Percentiles rank a stretch among this genome's conserved stretches.
Evolutionary conservation across 495 filamentous ascomycete species (phyloP).

Genomic region (Neurospora sp.): DNA sequence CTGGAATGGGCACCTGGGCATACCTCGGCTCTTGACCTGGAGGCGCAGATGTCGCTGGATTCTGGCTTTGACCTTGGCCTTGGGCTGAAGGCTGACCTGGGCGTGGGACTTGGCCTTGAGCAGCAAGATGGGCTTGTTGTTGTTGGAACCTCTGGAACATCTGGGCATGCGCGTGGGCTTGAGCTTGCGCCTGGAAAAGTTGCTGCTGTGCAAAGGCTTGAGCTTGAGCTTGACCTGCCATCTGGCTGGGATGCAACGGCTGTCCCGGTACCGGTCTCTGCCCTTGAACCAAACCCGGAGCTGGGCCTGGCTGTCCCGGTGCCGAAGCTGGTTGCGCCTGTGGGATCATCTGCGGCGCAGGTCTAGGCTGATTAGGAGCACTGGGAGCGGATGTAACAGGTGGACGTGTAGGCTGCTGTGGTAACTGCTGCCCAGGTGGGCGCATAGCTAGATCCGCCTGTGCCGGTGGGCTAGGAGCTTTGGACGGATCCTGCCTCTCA

Average conservation of each 20-base stretch:
- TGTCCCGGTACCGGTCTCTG: background rate
- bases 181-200: background rate
- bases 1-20: slow-evolving; percentile 36
- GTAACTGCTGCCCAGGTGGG: background rate
- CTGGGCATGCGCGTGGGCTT: background rate
- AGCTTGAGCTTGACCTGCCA: background rate
- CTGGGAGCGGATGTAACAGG: background rate
- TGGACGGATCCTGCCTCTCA: background rate
- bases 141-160: background rate
- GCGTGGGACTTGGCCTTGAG: slow-evolving; percentile 1
- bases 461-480: background rate
- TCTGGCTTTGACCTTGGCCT: background rate
- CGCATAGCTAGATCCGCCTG: background rate
- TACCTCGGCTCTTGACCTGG: slow-evolving; percentile 27
- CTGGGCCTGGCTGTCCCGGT: background rate
- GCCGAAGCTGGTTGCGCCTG: background rate
- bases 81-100: background rate
- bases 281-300: background rate
- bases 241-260: background rate
- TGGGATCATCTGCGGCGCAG: background rate
- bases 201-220: background rate
- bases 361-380: background rate
- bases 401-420: background rate
- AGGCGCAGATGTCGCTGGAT: background rate
- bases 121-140: background rate